A percentile compares a stretch with the other conserved stretches of the same genome.
These are phyloP conservation scores for Eutreptiella sp. DNA, from an alignment of 208 protist genomes.

Conservation along the genomic window DNA sequence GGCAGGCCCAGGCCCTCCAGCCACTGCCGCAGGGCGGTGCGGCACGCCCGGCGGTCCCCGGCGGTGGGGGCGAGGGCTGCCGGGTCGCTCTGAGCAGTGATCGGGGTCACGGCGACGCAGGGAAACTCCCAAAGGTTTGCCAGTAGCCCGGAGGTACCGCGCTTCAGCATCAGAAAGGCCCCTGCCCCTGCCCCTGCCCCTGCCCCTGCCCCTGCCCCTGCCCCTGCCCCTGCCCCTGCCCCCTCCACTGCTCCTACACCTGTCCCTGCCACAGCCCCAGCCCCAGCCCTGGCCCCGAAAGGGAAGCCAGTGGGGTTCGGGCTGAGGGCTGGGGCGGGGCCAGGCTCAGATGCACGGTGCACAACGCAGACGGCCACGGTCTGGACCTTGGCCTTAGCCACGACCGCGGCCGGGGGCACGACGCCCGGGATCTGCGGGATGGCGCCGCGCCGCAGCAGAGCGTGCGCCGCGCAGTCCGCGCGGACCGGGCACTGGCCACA, in stretches of 20 bases:
- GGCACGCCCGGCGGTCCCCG: too few relatives aligned
- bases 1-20: background rate
- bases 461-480: slow-evolving; percentile 47
- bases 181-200: background rate
- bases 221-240: background rate
- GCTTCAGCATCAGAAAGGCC: slow-evolving; percentile 11
- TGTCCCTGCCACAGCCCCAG: too few relatives aligned
- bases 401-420: slow-evolving; percentile 63
- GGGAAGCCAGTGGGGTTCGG: background rate
- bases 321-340: background rate
- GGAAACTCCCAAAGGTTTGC: slow-evolving; percentile 35
- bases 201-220: background rate
- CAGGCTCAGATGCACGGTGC: background rate
- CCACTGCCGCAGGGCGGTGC: too few relatives aligned
- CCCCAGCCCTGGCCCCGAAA: background rate
- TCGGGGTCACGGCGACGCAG: background rate
- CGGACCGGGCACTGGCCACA: slow-evolving; percentile 63
- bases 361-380: background rate
- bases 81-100: background rate
- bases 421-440: slow-evolving; percentile 64
- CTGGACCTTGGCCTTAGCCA: slow-evolving; percentile 9
- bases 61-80: too few relatives aligned
- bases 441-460: slow-evolving; percentile 34
- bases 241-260: background rate
- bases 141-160: slow-evolving; percentile 10